Evolutionary conservation across 2,329 filamentous ascomycete species (phyloP), one percentile per base, ranked within the genome.

Genomic region (Exophiala mesophila): DNA sequence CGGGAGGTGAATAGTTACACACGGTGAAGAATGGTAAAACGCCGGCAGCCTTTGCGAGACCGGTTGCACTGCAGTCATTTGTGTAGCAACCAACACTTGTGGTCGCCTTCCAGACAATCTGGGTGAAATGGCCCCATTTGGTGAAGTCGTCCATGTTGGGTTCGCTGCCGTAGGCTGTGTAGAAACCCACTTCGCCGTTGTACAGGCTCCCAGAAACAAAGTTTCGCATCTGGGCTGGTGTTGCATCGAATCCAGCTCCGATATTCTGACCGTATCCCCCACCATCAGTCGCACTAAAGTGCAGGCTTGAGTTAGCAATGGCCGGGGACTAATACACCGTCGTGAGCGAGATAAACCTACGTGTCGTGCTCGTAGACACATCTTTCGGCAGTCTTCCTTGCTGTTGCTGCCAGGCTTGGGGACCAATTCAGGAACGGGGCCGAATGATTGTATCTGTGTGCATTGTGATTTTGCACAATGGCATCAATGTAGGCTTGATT

Each of bases 181-280:
- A 80, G 57, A 66, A 66, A 50, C 62, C 60, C 55, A 83, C 70
- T 66, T 94, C 88, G 57, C 77, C 77, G 63, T 90, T 86, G 76
- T 96, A 95, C 85, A 92, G 95, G 67, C 83, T 73, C 61, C 89
- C 77, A 58, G 81, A 85, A 60, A 90, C 80, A 52, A 83, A 78
- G 49, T 75, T 70, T 41, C 79, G 78, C 51, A 86, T 72, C 5
- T 45, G 44, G 16, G 45, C 18, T 4, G 43, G 43, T 13, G 39
- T 41, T 13, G 31, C 41, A 4, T 65, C 59, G 48, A 78, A 73
- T 53, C 81, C 72, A 49, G 82, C 81, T 59, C 86, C 90, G 45
- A 97, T 82, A 76, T 97, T 98, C 70, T 98, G 90, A 50, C 90
- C 90, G 58, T 90, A 94, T 33, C 75, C 72, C 38, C 78, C 79